A percentile compares a stretch with the other conserved stretches of the same genome.
Evolutionary conservation across 2,329 filamentous ascomycete species (phyloP).

Genomic region (Grosmannia clavigera): DNA sequence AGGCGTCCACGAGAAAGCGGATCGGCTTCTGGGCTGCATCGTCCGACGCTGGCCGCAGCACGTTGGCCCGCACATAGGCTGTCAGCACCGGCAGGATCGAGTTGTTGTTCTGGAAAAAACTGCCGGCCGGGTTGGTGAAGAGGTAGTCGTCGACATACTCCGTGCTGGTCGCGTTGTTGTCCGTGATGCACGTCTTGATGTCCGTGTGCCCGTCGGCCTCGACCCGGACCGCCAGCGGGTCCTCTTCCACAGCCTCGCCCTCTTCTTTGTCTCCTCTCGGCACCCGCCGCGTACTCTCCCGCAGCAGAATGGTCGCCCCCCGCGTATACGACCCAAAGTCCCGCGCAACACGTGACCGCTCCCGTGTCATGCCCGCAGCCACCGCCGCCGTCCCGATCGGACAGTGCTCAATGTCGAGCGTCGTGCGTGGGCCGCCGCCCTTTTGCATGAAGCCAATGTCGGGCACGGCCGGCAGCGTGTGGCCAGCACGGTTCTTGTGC

Average conservation of each 20-base stretch:
- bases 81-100: conserved; percentile 85
- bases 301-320: conserved; percentile 78
- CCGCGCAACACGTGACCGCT: conserved; percentile 61
- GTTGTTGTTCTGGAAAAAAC: conserved; percentile 99
- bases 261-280: background rate
- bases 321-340: conserved; percentile 62
- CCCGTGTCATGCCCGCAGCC: conserved; percentile 62
- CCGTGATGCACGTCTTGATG: conserved; percentile 78
- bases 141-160: conserved; percentile 79
- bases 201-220: conserved; percentile 54
- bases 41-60: conserved; percentile 33
- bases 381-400: conserved; percentile 87
- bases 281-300: conserved; percentile 63
- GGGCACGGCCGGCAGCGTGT: conserved; percentile 50
- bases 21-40: conserved; percentile 26
- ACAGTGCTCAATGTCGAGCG: conserved; percentile 93
- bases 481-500: conserved; percentile 31
- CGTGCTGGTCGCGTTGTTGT: conserved; percentile 68
- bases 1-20: conserved; percentile 89
- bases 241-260: background rate
- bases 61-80: conserved; percentile 69
- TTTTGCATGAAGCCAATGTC: conserved; percentile 86
- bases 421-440: conserved; percentile 48
- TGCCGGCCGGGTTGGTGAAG: conserved; percentile 83
- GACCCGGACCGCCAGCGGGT: conserved; percentile 32